These are phyloP conservation scores for Oemleria cerasiformis DNA, from an alignment of 306 rosid genomes.

Conservation along the genomic window DNA sequence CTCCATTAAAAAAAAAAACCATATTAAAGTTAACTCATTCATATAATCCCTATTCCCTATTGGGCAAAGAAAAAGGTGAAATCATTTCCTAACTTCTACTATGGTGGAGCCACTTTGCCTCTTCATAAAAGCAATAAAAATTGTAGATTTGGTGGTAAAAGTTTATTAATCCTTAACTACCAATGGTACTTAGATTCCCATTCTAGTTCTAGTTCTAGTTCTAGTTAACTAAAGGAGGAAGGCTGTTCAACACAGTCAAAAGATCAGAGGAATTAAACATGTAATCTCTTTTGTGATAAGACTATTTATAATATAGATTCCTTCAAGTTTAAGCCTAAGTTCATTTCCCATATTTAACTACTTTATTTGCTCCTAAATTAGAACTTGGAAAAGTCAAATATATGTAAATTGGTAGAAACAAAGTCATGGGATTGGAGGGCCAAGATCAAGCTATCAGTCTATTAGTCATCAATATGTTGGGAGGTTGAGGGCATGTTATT, in stretches of 20 bases:
- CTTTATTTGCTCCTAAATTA: no score
- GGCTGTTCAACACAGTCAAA: not conserved
- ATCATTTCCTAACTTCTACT: not conserved
- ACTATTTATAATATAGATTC: not conserved
- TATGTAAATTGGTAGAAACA: not conserved
- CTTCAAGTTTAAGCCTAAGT: not conserved
- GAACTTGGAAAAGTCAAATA: not conserved
- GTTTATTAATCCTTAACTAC: not conserved
- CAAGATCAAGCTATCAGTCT: not conserved
- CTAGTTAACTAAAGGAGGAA: not conserved
- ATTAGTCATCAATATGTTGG: not conserved
- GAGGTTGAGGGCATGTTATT: not conserved
- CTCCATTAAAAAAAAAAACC: no score
- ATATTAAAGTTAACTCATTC: not conserved
- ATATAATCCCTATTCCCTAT: not conserved
- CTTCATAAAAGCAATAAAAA: not conserved
- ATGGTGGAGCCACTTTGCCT: slow-evolving; percentile 7
- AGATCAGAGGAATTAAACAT: not conserved
- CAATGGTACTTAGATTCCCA: not conserved
- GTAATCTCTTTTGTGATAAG: not conserved
- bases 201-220: no score
- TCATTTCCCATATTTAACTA: no score
- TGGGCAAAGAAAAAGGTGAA: not conserved
- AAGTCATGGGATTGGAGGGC: not conserved
- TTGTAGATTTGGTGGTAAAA: not conserved